Percentiles rank a stretch among this genome's conserved stretches.
phyloP scores from a whole-genome alignment of 78 protist species.

The Protostelium mycophagum region DNA sequence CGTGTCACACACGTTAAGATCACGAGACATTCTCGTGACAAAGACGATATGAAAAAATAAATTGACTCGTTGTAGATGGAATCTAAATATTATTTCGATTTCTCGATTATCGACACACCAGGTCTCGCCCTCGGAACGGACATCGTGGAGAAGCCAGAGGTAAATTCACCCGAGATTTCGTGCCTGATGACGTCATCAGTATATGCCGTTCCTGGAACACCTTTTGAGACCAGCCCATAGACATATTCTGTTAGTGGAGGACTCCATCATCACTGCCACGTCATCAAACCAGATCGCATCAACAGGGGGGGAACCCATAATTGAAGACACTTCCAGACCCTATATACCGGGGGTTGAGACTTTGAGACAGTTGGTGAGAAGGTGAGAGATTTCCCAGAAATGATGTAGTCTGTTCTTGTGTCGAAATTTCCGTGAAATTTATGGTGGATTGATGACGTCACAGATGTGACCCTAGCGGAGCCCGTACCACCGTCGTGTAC shows the following conservation, averaged over 20 bases:
- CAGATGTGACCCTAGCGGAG: neutral
- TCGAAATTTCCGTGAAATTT: too few species aligned
- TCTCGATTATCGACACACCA: neutral
- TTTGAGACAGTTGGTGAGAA: neutral
- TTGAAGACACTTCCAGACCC: neutral
- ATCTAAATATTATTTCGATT: neutral
- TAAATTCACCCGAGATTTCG: neutral
- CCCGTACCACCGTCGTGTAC: neutral
- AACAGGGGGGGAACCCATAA: neutral
- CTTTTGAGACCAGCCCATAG: neutral
- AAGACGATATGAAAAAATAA: too few species aligned
- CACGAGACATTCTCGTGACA: too few species aligned
- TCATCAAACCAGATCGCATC: too few species aligned
- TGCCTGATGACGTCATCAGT: neutral
- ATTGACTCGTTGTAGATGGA: too few species aligned
- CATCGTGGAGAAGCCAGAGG: neutral
- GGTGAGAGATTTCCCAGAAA: neutral
- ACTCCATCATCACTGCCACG: neutral
- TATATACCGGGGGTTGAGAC: neutral
- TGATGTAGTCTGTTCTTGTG: too few species aligned
- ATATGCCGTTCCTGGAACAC: neutral
- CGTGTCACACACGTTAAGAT: too few species aligned
- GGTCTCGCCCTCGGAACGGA: neutral
- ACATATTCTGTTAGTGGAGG: neutral
- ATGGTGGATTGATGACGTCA: neutral